Conservation (phyloP, 768 basidiomycete species). For the Pleurotus cornucopiae region DNA sequence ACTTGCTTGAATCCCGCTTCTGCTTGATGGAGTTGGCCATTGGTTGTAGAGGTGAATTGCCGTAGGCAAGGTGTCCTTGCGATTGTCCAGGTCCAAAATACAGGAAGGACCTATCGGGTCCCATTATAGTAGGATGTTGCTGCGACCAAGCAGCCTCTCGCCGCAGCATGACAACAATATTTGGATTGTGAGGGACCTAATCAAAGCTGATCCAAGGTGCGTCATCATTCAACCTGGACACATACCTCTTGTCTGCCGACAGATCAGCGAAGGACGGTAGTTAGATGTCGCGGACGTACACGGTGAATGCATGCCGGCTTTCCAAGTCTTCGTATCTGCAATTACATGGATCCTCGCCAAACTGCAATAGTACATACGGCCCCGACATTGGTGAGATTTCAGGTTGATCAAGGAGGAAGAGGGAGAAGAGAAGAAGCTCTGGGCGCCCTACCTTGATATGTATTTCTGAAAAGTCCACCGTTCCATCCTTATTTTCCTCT, state of each 20-base stretch:
- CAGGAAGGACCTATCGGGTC: slow-evolving; percentile 73
- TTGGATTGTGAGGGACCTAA: slow-evolving; percentile 36
- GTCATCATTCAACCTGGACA: background rate
- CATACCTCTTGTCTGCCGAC: slow-evolving; percentile 8
- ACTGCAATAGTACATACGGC: slow-evolving; percentile 55
- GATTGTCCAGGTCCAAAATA: slow-evolving; percentile 66
- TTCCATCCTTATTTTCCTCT: slow-evolving; percentile 22
- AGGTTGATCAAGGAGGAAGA: slow-evolving; percentile 9
- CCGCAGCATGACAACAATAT: slow-evolving; percentile 57
- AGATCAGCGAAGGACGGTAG: slow-evolving; percentile 7
- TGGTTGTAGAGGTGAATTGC: slow-evolving; percentile 50
- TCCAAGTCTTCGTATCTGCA: slow-evolving; percentile 62
- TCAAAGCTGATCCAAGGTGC: background rate
- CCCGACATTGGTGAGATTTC: slow-evolving; percentile 23
- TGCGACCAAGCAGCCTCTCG: slow-evolving; percentile 66
- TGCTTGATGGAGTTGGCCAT: slow-evolving; percentile 59
- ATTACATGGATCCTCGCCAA: slow-evolving; percentile 58
- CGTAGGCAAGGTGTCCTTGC: slow-evolving; percentile 66
- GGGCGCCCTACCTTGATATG: slow-evolving; percentile 9
- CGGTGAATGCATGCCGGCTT: slow-evolving; percentile 58
- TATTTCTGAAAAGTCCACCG: slow-evolving; percentile 9
- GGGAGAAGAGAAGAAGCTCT: slow-evolving; percentile 15
- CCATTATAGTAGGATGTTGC: slow-evolving; percentile 68
- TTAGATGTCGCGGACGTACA: slow-evolving; percentile 40
- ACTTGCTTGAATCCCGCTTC: slow-evolving; percentile 62